Conservation (phyloP, 2,329 filamentous ascomycete species). For the Nemania abortiva region DNA sequence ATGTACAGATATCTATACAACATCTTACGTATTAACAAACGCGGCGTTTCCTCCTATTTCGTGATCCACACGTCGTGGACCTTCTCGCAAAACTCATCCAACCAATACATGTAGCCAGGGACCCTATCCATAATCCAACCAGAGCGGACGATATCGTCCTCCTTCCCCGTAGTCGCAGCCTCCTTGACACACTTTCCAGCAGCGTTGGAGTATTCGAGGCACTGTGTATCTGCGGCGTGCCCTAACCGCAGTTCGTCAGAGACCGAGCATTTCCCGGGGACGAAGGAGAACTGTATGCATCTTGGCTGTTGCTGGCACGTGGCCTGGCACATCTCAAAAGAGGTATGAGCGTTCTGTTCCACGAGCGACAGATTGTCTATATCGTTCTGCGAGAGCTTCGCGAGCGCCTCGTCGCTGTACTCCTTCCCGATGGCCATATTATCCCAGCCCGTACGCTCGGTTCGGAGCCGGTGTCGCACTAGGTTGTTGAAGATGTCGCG, state of each 20-base stretch:
- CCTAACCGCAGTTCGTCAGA: conserved; percentile 41
- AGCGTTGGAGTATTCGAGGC: conserved; percentile 40
- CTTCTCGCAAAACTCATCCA: conserved; percentile 31
- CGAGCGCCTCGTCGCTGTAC: conserved; percentile 41
- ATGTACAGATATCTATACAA: conserved; percentile 18
- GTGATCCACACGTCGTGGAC: conserved; percentile 33
- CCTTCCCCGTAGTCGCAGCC: conserved; percentile 33
- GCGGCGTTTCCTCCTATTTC: conserved; percentile 4
- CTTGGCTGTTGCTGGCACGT: conserved; percentile 37
- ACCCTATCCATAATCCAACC: conserved; percentile 42
- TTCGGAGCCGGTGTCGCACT: conserved; percentile 35
- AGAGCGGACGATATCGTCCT: conserved; percentile 35
- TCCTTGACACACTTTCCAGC: conserved; percentile 41
- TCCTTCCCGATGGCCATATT: conserved; percentile 41
- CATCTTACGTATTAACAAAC: conserved; percentile 2
- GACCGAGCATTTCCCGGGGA: conserved; percentile 38
- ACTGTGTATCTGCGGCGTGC: conserved; percentile 37
- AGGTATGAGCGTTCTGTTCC: conserved; percentile 39
- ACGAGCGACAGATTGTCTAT: conserved; percentile 34
- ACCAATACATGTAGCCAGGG: conserved; percentile 31
- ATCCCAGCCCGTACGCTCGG: conserved; percentile 38
- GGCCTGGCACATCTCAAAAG: conserved; percentile 39
- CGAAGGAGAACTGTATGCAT: conserved; percentile 43
- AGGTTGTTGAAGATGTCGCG: conserved; percentile 42
- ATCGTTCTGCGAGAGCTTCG: conserved; percentile 33